These are phyloP conservation scores for Schwanniomyces vanrijiae DNA, from an alignment of 805 yeast genomes.

Conservation along the genomic window DNA sequence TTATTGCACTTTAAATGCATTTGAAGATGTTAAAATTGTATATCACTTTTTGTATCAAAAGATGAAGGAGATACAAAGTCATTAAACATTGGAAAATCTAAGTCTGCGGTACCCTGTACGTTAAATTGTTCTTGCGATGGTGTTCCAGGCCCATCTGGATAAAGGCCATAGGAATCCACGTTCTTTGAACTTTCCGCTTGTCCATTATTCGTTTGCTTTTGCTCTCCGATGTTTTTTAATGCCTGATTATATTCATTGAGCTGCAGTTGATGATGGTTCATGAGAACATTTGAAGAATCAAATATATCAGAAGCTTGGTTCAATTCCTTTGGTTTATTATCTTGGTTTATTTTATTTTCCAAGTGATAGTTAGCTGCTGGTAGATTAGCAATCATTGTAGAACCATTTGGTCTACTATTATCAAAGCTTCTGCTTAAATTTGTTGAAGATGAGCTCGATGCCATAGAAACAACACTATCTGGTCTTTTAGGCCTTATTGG, in stretches of 20 bases:
- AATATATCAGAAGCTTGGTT: constrained; percentile 1
- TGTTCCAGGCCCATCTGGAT: background rate
- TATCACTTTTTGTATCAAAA: constrained; percentile 6
- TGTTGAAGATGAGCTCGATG: constrained; percentile 34
- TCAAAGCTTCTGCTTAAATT: constrained; percentile 7
- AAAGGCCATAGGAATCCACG: background rate
- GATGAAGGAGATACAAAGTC: constrained; percentile 11
- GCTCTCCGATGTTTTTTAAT: background rate
- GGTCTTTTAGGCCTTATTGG: constrained; percentile 35
- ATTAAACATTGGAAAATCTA: constrained; percentile 7
- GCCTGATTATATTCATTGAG: constrained; percentile 3
- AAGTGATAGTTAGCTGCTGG: constrained; percentile 3
- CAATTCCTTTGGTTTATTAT: background rate
- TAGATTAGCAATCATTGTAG: constrained; percentile 14
- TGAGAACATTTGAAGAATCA: background rate
- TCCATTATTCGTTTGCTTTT: background rate
- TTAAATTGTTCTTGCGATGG: background rate
- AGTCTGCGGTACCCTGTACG: background rate
- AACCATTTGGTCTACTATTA: constrained; percentile 5
- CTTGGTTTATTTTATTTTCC: background rate
- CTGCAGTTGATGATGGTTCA: constrained; percentile 1
- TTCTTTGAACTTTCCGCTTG: background rate
- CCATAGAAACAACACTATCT: constrained; percentile 39
- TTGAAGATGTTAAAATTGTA: background rate
- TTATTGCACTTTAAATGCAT: background rate